Evolutionary conservation across 164 flowering plant species (phyloP).

Genomic region (Piper longum): DNA sequence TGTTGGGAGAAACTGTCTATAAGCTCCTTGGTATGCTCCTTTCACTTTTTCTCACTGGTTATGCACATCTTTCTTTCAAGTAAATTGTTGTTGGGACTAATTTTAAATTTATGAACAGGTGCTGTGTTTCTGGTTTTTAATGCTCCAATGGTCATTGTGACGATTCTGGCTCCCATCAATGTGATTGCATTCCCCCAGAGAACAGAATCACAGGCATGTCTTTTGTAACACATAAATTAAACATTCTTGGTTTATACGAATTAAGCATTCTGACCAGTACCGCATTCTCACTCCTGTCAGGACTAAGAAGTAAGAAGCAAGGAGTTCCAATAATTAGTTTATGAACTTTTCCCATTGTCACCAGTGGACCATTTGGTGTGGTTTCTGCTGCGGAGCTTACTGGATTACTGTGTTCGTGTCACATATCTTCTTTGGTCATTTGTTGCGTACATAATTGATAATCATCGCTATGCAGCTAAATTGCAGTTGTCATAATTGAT

Average conservation of each 20-base stretch:
- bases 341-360: background rate
- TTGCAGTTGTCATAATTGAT: background rate
- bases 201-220: constrained; percentile 4
- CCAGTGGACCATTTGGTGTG: background rate
- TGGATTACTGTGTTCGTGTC: background rate
- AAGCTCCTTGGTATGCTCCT: constrained; percentile 45
- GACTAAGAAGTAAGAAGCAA: too few relatives aligned
- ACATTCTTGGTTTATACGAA: too few relatives aligned
- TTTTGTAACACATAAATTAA: too few relatives aligned
- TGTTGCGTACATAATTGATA: too few relatives aligned
- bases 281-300: too few relatives aligned
- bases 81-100: background rate
- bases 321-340: background rate
- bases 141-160: constrained; percentile 53
- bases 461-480: background rate
- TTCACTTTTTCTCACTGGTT: background rate
- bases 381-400: too few relatives aligned
- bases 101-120: constrained; percentile 31
- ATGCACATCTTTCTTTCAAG: background rate
- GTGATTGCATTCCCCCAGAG: constrained; percentile 34
- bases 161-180: constrained; percentile 35
- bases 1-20: constrained; percentile 24
- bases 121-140: constrained; percentile 43
- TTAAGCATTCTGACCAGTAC: too few relatives aligned
- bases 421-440: background rate